Evolutionary conservation across 176 grass and related monocot species (phyloP).

Genomic region (Hordeum marinum): DNA sequence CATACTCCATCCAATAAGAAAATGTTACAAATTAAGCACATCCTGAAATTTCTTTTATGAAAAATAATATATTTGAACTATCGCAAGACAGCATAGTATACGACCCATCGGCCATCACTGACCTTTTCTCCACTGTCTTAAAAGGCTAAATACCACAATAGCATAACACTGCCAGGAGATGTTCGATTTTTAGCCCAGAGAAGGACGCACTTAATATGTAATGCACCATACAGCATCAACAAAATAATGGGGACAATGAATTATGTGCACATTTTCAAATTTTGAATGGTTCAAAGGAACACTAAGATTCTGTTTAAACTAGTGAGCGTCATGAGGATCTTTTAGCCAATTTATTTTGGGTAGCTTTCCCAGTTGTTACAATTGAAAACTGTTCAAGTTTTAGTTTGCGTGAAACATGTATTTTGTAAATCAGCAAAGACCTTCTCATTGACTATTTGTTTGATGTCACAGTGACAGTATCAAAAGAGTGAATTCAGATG

Average conservation of each 20-base stretch:
- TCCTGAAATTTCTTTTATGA: neutral
- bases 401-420: neutral
- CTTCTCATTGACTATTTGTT: constrained; percentile 19
- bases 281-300: neutral
- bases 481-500: constrained; percentile 81
- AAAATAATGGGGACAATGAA: neutral
- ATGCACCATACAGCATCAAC: neutral
- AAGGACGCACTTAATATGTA: neutral
- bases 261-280: neutral
- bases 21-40: neutral
- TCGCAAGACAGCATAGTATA: neutral
- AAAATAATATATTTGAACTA: neutral
- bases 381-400: neutral
- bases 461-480: constrained; percentile 62
- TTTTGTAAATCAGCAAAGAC: constrained; percentile 2
- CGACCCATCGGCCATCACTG: neutral
- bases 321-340: neutral
- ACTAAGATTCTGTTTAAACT: neutral
- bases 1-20: neutral
- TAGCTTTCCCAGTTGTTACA: constrained; percentile 7
- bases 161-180: neutral
- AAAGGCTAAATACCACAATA: neutral
- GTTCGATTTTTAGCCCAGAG: neutral
- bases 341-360: constrained; percentile 8
- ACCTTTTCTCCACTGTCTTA: neutral